Evolutionary conservation across 1,284 basidiomycete genomes (phyloP), one percentile per base, ranked within the genome.

Genomic region (Irpex sp.): DNA sequence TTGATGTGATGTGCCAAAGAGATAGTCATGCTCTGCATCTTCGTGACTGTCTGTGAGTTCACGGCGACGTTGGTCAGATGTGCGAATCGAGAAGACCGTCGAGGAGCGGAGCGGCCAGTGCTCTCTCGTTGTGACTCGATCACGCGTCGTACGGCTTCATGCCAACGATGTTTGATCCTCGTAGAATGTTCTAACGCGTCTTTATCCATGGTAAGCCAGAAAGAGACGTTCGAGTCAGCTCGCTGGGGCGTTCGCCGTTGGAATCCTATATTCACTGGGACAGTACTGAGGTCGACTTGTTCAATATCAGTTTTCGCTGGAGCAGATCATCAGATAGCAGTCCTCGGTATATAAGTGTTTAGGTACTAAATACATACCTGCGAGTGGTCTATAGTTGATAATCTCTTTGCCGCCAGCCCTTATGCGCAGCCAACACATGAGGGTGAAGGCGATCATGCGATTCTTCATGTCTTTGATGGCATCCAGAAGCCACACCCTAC

Each of bases 401-500:
- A 52, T 13, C 4, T 19, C 49, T 9, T 52, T 52, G 1, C 49
- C 49, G 8, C 49, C 8, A 7, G 49, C 9, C 49, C 49, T 1
- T n/a, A 26, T 26, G 9, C n/a, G 21, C 9, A 9, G 15, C 49
- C 49, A 52, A 19, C 49, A 17, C 8, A 5, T 8, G 1, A 52
- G 7, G 15, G 9, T 2, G 19, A 52, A 15, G 0, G n/a, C 21
- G 49, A 21, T 19, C 5, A 2, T 8, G 19, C 17, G n/a, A 9
- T 9, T 9, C 6, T 9, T 26, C 19, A 57, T 48, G 11, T 57
- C 21, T 17, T 52, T 62, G 4, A 65, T 34, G 8, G 60, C 47
- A 17, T 65, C 64, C 6, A 52, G 15, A 4, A 65, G 58, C 61
- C 57, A 60, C 48, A 59, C 49, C 19, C 57, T 52, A 2, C 64